Evolutionary conservation across 495 filamentous ascomycete genomes (phyloP), one percentile per base, ranked within the genome.

Genomic region (Halenospora varia): DNA sequence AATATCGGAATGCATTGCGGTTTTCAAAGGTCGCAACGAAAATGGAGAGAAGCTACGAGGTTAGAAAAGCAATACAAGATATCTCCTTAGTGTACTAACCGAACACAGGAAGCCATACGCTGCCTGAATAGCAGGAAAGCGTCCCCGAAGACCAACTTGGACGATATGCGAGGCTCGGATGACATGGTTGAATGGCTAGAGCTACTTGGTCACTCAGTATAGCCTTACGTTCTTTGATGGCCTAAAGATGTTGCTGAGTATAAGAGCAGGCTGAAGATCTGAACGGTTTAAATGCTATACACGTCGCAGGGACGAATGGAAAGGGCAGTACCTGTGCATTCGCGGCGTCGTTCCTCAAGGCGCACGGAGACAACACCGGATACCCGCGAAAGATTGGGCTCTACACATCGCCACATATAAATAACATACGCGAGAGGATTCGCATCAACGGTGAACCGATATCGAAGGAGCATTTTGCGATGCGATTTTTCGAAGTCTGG

Each of bases 271-370:
- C 84, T 4, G 78, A 76, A 20, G 89, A 95, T 66, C 78, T 96
- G 53, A 80, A 90, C 61, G 73, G 73, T 2, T 71, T 96, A 40
- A 90, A 90, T 61, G 74, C 82, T 40, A 73, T 95, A 15, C 91
- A 96, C 65, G 85, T 96, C 22, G 87, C 90, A 10, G 91, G 91
- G 40, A 96, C 90, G n/a, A 96, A 96, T 73, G 91, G 91, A 56
- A 96, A 96, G 71, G 91, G 91, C 22, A 87, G 83, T 53, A 88
- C 85, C 18, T 87, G 85, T 62, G 82, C 87, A 48, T 88, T 88
- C 60, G 74, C 76, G 56, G 76, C 75, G 42, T 81, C 75, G 9
- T 77, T 84, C 42, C 73, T 77, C 66, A 46, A 71, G 55, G 61
- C 67, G 55, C 64, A 73, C 62, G 62, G 71, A 50, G 57, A 60